These are phyloP conservation scores for Penicillium bovifimosum DNA, from an alignment of 495 filamentous ascomycete genomes.

Conservation along the genomic window DNA sequence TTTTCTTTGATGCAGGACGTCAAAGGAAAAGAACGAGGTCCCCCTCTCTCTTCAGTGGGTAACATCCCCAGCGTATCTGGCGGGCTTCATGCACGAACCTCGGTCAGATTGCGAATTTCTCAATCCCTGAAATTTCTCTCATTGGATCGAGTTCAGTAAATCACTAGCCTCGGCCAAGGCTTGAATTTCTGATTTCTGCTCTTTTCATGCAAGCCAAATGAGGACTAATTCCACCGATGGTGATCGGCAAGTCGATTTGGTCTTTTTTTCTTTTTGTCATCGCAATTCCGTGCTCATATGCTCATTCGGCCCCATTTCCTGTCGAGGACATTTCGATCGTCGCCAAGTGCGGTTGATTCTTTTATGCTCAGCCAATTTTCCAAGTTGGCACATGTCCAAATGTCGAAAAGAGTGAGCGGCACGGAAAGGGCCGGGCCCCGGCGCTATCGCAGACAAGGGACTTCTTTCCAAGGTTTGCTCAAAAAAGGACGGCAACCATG, in stretches of 20 bases:
- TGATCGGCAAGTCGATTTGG: conserved; percentile 27
- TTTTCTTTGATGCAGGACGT: conserved; percentile 5
- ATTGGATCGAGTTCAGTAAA: conserved; percentile 29
- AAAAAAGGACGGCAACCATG: conserved; percentile 8
- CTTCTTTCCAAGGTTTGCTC: neutral
- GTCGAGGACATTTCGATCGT: conserved; percentile 2
- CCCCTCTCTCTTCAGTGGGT: conserved; percentile 5
- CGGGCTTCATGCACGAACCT: conserved; percentile 26
- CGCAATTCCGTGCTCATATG: conserved; percentile 10
- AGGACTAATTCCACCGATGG: conserved; percentile 14
- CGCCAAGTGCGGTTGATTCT: neutral
- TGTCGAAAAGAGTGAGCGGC: conserved; percentile 22
- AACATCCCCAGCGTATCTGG: conserved; percentile 25
- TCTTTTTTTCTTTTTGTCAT: conserved; percentile 1
- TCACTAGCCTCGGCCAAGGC: conserved; percentile 18
- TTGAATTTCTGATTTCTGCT: neutral
- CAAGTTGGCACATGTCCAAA: conserved; percentile 5
- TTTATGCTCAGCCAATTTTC: neutral
- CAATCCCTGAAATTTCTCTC: conserved; percentile 34
- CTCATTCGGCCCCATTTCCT: conserved; percentile 2
- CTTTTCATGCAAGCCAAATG: conserved; percentile 25
- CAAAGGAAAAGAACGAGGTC: conserved; percentile 8
- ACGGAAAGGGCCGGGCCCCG: conserved; percentile 45
- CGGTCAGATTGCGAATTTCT: conserved; percentile 28
- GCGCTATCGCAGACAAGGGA: conserved; percentile 18